A percentile compares a stretch with the other conserved stretches of the same genome.
phyloP scores from a whole-genome alignment of 2,329 filamentous ascomycete species.

The Blastomyces emzantsi region DNA sequence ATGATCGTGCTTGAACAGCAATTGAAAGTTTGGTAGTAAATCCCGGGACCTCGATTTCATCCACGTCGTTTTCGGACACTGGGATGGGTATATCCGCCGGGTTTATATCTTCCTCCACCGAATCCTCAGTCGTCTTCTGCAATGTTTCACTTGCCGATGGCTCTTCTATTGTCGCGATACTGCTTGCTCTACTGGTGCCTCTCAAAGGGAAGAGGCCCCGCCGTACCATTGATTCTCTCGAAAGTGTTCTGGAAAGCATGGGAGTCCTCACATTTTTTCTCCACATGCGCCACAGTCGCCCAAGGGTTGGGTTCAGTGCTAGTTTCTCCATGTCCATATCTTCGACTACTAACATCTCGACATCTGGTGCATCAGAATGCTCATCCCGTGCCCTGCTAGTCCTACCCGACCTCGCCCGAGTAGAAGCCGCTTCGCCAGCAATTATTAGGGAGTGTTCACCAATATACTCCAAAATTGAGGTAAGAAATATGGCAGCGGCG shows the following conservation, averaged over 20 bases:
- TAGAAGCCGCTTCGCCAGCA: conserved; percentile 69
- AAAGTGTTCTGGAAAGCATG: conserved; percentile 34
- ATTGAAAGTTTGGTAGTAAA: conserved; percentile 37
- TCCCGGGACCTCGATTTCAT: conserved; percentile 72
- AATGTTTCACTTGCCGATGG: conserved; percentile 16
- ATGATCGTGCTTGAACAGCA: conserved; percentile 15
- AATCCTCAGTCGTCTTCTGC: conserved; percentile 10
- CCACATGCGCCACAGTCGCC: conserved; percentile 89
- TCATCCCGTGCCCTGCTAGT: conserved; percentile 29
- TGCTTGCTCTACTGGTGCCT: conserved; percentile 30
- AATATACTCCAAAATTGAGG: conserved; percentile 87
- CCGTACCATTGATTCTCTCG: conserved; percentile 32
- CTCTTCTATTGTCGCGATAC: conserved; percentile 30
- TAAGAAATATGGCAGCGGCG: conserved; percentile 89
- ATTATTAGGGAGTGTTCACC: conserved; percentile 85
- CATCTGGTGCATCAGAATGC: conserved; percentile 38
- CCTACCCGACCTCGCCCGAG: conserved; percentile 45
- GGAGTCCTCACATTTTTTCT: conserved; percentile 56
- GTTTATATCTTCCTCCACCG: conserved; percentile 26
- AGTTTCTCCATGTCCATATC: conserved; percentile 90
- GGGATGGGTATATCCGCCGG: conserved; percentile 61
- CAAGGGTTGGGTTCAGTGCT: conserved; percentile 78
- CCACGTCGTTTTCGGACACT: conserved; percentile 56
- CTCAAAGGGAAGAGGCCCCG: conserved; percentile 20
- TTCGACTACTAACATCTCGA: conserved; percentile 62